Evolutionary conservation across 768 basidiomycete species (phyloP).

Genomic region (Collybia sp.): DNA sequence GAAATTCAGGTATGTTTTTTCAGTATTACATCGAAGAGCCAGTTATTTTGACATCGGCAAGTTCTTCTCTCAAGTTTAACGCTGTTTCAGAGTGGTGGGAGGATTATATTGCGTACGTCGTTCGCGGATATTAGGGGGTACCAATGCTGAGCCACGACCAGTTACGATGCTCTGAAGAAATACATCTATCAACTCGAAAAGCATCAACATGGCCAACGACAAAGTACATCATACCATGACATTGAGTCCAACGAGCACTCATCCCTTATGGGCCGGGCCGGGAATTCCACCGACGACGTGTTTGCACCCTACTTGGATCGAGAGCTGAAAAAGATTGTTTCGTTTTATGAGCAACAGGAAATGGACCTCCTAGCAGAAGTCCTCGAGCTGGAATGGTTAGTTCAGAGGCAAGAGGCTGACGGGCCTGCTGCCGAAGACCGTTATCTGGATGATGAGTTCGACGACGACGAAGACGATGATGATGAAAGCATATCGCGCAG

Average conservation of each 20-base stretch:
- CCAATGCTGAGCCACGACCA: conserved; percentile 17
- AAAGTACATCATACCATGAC: conserved; percentile 34
- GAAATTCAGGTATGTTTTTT: conserved; percentile 53
- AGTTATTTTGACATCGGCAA: conserved; percentile 17
- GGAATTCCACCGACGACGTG: conserved; percentile 41
- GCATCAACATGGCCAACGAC: conserved; percentile 48
- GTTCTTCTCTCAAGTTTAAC: conserved; percentile 87
- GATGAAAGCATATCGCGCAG: conserved; percentile 35
- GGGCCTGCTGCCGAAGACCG: conserved; percentile 45
- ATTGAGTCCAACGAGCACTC: conserved; percentile 62
- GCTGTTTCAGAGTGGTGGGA: conserved; percentile 92
- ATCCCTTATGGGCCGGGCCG: conserved; percentile 41
- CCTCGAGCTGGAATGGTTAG: conserved; percentile 49
- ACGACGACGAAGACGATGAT: conserved; percentile 53
- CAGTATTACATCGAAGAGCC: neutral
- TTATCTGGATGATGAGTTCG: conserved; percentile 57
- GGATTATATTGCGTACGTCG: conserved; percentile 78
- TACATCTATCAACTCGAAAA: conserved; percentile 85
- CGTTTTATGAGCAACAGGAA: conserved; percentile 79
- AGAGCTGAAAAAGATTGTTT: conserved; percentile 75
- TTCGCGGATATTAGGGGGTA: neutral
- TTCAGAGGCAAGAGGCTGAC: conserved; percentile 54
- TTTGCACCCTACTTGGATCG: conserved; percentile 77
- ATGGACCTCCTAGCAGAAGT: conserved; percentile 64
- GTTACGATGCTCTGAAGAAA: conserved; percentile 85